phyloP scores from a whole-genome alignment of 2,329 filamentous ascomycete species.

The Microthyrium microscopicum region DNA sequence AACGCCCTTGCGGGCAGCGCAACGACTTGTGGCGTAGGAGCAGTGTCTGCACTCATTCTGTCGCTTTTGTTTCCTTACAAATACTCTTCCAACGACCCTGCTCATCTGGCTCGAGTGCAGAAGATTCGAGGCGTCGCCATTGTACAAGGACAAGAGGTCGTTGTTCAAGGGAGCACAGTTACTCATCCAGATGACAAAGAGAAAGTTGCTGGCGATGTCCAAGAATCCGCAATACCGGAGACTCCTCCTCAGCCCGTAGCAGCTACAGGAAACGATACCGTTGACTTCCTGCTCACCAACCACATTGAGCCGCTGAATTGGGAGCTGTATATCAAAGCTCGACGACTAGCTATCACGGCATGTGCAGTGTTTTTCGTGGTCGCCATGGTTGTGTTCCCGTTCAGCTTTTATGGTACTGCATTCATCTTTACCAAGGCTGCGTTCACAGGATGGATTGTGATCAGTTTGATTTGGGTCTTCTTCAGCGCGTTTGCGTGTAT shows the following conservation, averaged over 20 bases:
- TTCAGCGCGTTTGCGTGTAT: slow-evolving; percentile 21
- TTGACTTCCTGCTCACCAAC: slow-evolving; percentile 24
- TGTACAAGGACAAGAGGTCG: background rate
- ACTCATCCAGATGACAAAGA: slow-evolving; percentile 1
- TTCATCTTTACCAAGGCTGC: slow-evolving; percentile 16
- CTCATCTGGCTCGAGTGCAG: slow-evolving; percentile 13
- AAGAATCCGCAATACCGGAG: slow-evolving; percentile 10
- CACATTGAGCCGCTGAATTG: slow-evolving; percentile 28
- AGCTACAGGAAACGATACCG: slow-evolving; percentile 23
- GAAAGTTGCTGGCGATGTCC: background rate
- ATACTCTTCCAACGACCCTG: slow-evolving; percentile 11
- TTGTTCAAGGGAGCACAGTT: background rate
- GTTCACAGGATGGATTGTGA: slow-evolving; percentile 24
- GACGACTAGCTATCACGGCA: slow-evolving; percentile 21
- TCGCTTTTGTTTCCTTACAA: slow-evolving; percentile 20
- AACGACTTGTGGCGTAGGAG: slow-evolving; percentile 19
- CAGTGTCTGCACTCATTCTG: slow-evolving; percentile 19
- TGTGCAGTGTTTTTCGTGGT: slow-evolving; percentile 20
- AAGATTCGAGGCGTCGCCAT: slow-evolving; percentile 16
- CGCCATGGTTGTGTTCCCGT: slow-evolving; percentile 23
- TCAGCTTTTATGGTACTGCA: slow-evolving; percentile 22
- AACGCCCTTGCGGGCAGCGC: slow-evolving; percentile 25
- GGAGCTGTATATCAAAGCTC: slow-evolving; percentile 18
- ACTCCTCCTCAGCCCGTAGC: no score
- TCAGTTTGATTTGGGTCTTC: slow-evolving; percentile 27